phyloP scores from a whole-genome alignment of 192 early-diverging fungal genomes.

The Chytriomyces sp. region DNA sequence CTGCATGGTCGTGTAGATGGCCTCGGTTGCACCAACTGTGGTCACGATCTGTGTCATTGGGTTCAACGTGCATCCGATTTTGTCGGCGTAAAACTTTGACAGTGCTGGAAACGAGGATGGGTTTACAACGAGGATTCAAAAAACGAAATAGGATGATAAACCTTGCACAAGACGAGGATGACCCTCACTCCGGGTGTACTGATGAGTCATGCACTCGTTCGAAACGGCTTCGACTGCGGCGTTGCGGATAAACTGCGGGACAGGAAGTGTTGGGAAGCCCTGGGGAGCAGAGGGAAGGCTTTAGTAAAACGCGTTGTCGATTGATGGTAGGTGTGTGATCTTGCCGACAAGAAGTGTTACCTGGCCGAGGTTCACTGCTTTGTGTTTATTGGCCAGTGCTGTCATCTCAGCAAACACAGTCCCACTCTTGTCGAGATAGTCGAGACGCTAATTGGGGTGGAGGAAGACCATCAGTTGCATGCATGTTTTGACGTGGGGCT shows the following conservation, averaged over 20 bases:
- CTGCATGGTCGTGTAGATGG: slow-evolving; percentile 77
- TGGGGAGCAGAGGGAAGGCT: slow-evolving; percentile 27
- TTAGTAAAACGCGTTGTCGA: slow-evolving; percentile 1
- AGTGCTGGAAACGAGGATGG: slow-evolving; percentile 54
- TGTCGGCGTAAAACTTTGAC: slow-evolving; percentile 73
- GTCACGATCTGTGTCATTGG: slow-evolving; percentile 83
- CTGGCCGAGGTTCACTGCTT: slow-evolving; percentile 93
- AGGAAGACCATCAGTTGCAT: not conserved
- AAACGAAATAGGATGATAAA: not conserved
- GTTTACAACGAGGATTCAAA: slow-evolving; percentile 6
- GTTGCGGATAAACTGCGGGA: slow-evolving; percentile 78
- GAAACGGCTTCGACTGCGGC: slow-evolving; percentile 75
- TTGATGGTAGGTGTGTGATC: not conserved
- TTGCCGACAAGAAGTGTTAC: slow-evolving; percentile 61
- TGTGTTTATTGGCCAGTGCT: slow-evolving; percentile 77
- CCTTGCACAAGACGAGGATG: slow-evolving; percentile 49
- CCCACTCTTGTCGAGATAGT: slow-evolving; percentile 46
- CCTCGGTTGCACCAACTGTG: slow-evolving; percentile 89
- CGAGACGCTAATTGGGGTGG: slow-evolving; percentile 54
- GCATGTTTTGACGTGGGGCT: not conserved
- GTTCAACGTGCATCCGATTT: slow-evolving; percentile 72
- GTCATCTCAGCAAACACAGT: slow-evolving; percentile 76
- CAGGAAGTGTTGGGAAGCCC: slow-evolving; percentile 78
- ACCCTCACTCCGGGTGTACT: slow-evolving; percentile 79
- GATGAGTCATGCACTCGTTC: slow-evolving; percentile 69